Evolutionary conservation across 2,329 filamentous ascomycete genomes (phyloP).

Genomic region (Diaporthe destruens): DNA sequence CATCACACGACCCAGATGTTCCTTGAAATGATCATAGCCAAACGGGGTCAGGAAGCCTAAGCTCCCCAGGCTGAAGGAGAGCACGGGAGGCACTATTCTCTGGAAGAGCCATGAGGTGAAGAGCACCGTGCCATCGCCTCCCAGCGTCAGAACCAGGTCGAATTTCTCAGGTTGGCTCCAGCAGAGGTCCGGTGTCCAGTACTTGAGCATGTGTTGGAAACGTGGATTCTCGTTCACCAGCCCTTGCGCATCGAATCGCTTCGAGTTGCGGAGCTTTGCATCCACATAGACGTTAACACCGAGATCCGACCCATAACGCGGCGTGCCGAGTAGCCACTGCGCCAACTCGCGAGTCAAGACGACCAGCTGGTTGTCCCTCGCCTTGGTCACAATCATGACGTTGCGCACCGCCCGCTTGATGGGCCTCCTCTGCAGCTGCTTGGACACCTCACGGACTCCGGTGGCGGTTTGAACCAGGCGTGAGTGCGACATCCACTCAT

Average conservation of each 20-base stretch:
- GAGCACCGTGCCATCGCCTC: conserved; percentile 87
- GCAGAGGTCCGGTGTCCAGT: conserved; percentile 97
- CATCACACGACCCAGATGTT: conserved; percentile 90
- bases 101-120: conserved; percentile 96
- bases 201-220: conserved; percentile 87
- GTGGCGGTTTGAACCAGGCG: conserved; percentile 95
- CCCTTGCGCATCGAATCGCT: conserved; percentile 83
- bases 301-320: conserved; percentile 88
- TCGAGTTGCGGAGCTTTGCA: conserved; percentile 88
- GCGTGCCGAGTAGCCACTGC: conserved; percentile 88
- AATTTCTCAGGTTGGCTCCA: conserved; percentile 95
- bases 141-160: conserved; percentile 90
- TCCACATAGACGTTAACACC: conserved; percentile 99
- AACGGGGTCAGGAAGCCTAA: conserved; percentile 92
- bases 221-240: conserved; percentile 80
- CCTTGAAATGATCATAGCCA: conserved; percentile 88
- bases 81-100: conserved; percentile 84
- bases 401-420: conserved; percentile 93
- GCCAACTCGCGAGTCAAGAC: conserved; percentile 88
- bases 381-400: conserved; percentile 99
- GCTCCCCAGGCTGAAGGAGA: conserved; percentile 87
- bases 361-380: conserved; percentile 93
- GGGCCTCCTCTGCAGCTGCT: conserved; percentile 91
- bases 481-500: conserved; percentile 93
- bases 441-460: conserved; percentile 93